Conservation (phyloP, 75 land plant species). For the Azolla pinnata region DNA sequence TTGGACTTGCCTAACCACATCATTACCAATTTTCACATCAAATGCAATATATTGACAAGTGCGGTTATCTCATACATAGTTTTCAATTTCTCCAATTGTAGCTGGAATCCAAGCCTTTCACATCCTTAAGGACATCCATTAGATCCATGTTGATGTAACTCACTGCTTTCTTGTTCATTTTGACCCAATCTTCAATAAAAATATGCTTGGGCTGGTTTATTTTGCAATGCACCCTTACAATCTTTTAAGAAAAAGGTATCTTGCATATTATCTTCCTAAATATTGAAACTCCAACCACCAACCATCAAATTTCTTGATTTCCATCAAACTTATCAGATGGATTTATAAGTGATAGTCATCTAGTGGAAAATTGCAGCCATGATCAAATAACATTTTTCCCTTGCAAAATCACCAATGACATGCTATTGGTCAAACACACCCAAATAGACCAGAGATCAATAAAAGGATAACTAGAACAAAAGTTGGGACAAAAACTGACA, state of each 20-base stretch:
- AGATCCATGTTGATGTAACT: background rate
- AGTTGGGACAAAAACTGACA: too few species aligned
- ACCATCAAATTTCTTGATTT: background rate
- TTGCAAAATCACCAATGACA: too few species aligned
- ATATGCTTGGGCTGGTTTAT: background rate
- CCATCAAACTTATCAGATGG: background rate
- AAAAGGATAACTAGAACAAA: too few species aligned
- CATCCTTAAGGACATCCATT: background rate
- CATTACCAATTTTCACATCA: background rate
- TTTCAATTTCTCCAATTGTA: background rate
- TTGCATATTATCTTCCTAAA: background rate
- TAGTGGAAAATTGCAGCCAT: background rate
- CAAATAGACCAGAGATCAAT: too few species aligned
- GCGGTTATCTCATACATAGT: background rate
- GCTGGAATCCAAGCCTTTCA: background rate
- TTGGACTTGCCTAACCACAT: background rate
- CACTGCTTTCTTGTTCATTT: background rate
- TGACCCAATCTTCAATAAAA: background rate
- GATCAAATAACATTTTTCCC: too few species aligned
- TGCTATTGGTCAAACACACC: too few species aligned
- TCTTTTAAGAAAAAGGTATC: background rate
- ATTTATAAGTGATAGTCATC: too few species aligned
- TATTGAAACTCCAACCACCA: background rate
- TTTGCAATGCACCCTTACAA: background rate
- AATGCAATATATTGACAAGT: background rate